Percentiles rank a stretch among this genome's conserved stretches.
phyloP scores from a whole-genome alignment of 495 filamentous ascomycete species.

The Penicillium simplicissimum region DNA sequence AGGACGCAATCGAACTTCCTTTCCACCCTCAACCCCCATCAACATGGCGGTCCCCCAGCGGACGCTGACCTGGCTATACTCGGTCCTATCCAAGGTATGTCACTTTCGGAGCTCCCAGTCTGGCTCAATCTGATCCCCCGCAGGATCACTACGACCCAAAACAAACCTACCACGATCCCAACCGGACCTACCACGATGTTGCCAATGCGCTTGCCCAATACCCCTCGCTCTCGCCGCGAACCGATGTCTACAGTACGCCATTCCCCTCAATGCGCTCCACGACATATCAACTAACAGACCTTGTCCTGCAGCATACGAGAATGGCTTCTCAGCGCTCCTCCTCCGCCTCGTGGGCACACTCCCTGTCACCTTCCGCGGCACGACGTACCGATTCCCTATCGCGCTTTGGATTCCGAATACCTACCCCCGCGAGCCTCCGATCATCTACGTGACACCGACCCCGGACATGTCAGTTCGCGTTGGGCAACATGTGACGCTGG shows the following conservation, averaged over 20 bases:
- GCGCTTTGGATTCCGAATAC: constrained; percentile 93
- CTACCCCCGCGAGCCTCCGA: constrained; percentile 82
- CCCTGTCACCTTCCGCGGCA: constrained; percentile 83
- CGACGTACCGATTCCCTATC: constrained; percentile 87
- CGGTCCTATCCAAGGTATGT: constrained; percentile 75
- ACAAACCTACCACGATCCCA: constrained; percentile 87
- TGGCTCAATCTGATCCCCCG: constrained; percentile 2
- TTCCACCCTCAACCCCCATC: constrained; percentile 15
- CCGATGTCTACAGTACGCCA: constrained; percentile 89
- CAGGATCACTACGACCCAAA: constrained; percentile 92
- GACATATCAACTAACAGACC: constrained; percentile 1
- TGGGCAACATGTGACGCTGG: constrained; percentile 93
- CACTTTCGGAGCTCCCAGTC: neutral
- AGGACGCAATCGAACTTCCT: constrained; percentile 17
- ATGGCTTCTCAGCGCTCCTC: constrained; percentile 82
- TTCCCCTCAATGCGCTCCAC: neutral
- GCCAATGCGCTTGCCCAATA: constrained; percentile 79
- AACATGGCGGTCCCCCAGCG: constrained; percentile 80
- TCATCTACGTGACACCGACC: constrained; percentile 85
- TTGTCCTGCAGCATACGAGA: constrained; percentile 71
- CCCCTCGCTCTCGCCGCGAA: constrained; percentile 83
- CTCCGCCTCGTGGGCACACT: constrained; percentile 84
- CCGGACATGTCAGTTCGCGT: constrained; percentile 86
- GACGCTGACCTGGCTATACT: constrained; percentile 93
- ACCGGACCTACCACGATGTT: constrained; percentile 89